Conservation (phyloP, 768 basidiomycete species). For the Tricholoma bakamatsutake region DNA sequence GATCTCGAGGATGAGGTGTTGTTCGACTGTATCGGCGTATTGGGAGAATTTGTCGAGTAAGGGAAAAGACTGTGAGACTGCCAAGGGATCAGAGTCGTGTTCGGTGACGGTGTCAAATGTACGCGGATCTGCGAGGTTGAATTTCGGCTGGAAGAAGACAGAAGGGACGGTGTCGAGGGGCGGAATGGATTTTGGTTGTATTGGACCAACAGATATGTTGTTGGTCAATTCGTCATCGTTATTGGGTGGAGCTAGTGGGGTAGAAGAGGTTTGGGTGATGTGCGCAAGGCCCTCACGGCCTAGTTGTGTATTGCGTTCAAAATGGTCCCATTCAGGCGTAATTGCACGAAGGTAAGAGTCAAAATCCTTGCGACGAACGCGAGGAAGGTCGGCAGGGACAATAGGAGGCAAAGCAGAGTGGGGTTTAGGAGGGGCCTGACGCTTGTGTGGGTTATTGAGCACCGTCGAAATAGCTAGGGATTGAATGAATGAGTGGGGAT, state of each 20-base stretch:
- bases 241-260: slow-evolving; percentile 19
- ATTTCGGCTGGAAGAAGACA: slow-evolving; percentile 73
- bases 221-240: slow-evolving; percentile 9
- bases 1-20: slow-evolving; percentile 92
- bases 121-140: slow-evolving; percentile 76
- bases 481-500: slow-evolving; percentile 4
- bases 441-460: slow-evolving; percentile 83
- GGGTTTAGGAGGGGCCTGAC: slow-evolving; percentile 80
- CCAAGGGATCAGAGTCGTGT: slow-evolving; percentile 18
- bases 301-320: slow-evolving; percentile 43
- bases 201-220: slow-evolving; percentile 15
- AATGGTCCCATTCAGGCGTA: slow-evolving; percentile 70
- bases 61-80: slow-evolving; percentile 62
- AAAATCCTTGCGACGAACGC: slow-evolving; percentile 79
- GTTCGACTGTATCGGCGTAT: slow-evolving; percentile 89
- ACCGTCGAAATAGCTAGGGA: slow-evolving; percentile 85
- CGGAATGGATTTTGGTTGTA: slow-evolving; percentile 47
- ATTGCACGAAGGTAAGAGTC: slow-evolving; percentile 74
- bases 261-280: slow-evolving; percentile 27
- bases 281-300: slow-evolving; percentile 35
- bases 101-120: slow-evolving; percentile 78
- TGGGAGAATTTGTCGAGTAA: slow-evolving; percentile 88
- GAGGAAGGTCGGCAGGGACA: slow-evolving; percentile 68
- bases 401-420: slow-evolving; percentile 74
- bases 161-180: slow-evolving; percentile 70